Percentiles rank a stretch among this genome's conserved stretches.
Conservation (phyloP, 495 filamentous ascomycete species). For the Tuber brumale region DNA sequence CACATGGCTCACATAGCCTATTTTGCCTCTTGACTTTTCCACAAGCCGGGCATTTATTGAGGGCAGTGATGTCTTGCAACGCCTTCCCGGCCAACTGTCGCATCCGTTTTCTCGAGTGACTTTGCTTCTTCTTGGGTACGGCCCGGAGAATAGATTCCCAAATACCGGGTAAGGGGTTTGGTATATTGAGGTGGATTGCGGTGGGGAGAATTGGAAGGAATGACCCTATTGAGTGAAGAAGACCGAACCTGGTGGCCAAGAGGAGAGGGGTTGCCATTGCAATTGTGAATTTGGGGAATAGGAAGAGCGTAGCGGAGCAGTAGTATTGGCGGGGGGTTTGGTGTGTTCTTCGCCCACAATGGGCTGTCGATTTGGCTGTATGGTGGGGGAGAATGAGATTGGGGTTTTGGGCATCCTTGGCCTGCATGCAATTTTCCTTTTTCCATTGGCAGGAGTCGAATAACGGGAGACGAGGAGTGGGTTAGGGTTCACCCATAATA, state of each 20-base stretch:
- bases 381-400: neutral
- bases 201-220: conserved; percentile 48
- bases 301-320: conserved; percentile 42
- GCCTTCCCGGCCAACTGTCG: conserved; percentile 91
- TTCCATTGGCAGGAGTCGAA: neutral
- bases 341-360: neutral
- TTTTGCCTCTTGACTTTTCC: conserved; percentile 82
- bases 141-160: conserved; percentile 90
- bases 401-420: neutral
- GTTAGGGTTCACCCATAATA: conserved; percentile 23
- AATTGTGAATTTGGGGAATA: conserved; percentile 44
- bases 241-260: conserved; percentile 37
- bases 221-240: conserved; percentile 42
- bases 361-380: neutral
- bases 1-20: conserved; percentile 77
- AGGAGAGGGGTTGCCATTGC: conserved; percentile 44
- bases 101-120: conserved; percentile 89
- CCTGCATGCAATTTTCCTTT: neutral
- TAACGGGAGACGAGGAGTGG: neutral
- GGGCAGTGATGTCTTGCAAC: conserved; percentile 74
- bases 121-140: conserved; percentile 98
- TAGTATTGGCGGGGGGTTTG: neutral
- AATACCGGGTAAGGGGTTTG: conserved; percentile 61
- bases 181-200: conserved; percentile 52
- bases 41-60: conserved; percentile 84